Percentiles rank a stretch among this genome's conserved stretches.
Conservation (phyloP, 1,139 yeast genomes). For the Hyphopichia fennica region DNA sequence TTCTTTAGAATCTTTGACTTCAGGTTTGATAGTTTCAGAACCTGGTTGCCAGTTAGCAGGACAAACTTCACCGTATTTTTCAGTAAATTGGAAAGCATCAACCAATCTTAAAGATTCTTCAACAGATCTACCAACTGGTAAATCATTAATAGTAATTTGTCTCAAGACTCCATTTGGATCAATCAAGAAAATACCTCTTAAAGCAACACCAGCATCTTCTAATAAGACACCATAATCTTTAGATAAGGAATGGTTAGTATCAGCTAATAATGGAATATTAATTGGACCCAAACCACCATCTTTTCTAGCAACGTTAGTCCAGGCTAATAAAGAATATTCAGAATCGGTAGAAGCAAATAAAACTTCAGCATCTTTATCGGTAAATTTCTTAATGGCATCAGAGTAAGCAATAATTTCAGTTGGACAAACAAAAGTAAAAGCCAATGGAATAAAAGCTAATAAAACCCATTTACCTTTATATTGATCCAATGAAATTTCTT, state of each 20-base stretch:
- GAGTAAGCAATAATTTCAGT: slow-evolving; percentile 98
- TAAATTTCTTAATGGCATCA: slow-evolving; percentile 87
- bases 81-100: slow-evolving; percentile 99
- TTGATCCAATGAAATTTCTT: slow-evolving; percentile 89
- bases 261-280: slow-evolving; percentile 91
- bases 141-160: slow-evolving; percentile 96
- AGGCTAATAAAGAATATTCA: slow-evolving; percentile 93
- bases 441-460: slow-evolving; percentile 95
- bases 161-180: slow-evolving; percentile 94
- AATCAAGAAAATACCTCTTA: slow-evolving; percentile 96
- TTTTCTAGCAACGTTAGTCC: slow-evolving; percentile 96
- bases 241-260: slow-evolving; percentile 92
- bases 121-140: slow-evolving; percentile 98
- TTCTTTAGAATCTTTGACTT: slow-evolving; percentile 76
- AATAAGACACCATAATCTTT: slow-evolving; percentile 95
- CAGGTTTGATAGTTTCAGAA: slow-evolving; percentile 90
- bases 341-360: slow-evolving; percentile 98
- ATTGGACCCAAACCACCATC: slow-evolving; percentile 98
- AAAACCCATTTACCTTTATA: slow-evolving; percentile 98
- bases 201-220: slow-evolving; percentile 93
- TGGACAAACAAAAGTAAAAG: slow-evolving; percentile 99
- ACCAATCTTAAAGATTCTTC: slow-evolving; percentile 96
- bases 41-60: slow-evolving; percentile 99
- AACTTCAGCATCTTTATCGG: slow-evolving; percentile 83
- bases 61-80: slow-evolving; percentile 97